These are phyloP conservation scores for Gnetum montanum DNA, from an alignment of 75 land plant species.

Conservation along the genomic window DNA sequence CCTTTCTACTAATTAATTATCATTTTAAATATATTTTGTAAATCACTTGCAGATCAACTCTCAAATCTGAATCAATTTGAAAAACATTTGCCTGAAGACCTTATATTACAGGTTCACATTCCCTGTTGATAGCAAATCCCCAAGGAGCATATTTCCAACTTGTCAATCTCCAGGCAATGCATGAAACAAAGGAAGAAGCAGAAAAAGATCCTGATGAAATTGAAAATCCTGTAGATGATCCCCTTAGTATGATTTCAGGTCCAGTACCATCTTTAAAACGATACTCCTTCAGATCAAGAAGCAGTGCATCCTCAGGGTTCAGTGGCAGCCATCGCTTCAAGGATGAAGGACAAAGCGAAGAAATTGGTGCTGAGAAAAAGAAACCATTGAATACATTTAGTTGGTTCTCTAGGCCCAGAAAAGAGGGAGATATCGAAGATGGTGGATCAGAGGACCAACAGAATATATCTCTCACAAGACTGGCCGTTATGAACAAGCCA, in stretches of 20 bases:
- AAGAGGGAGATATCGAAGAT: constrained; percentile 5
- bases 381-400: not conserved
- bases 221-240: constrained; percentile 6
- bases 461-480: constrained; percentile 46
- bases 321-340: constrained; percentile 32
- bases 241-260: constrained; percentile 7
- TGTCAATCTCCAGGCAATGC: constrained; percentile 57
- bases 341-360: constrained; percentile 8
- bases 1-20: not conserved
- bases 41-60: not conserved
- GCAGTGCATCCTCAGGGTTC: constrained; percentile 35
- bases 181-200: constrained; percentile 18
- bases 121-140: constrained; percentile 49
- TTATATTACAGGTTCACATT: constrained; percentile 65
- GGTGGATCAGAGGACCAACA: constrained; percentile 1
- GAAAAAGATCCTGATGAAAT: constrained; percentile 10
- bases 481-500: constrained; percentile 68
- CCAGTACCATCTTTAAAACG: constrained; percentile 10
- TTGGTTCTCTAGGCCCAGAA: not conserved
- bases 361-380: not conserved
- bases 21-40: not conserved
- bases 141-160: constrained; percentile 85
- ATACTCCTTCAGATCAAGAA: no score
- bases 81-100: not conserved
- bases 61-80: not conserved